Evolutionary conservation across 257 asterid species (phyloP).

Genomic region (Solanum chmielewskii): DNA sequence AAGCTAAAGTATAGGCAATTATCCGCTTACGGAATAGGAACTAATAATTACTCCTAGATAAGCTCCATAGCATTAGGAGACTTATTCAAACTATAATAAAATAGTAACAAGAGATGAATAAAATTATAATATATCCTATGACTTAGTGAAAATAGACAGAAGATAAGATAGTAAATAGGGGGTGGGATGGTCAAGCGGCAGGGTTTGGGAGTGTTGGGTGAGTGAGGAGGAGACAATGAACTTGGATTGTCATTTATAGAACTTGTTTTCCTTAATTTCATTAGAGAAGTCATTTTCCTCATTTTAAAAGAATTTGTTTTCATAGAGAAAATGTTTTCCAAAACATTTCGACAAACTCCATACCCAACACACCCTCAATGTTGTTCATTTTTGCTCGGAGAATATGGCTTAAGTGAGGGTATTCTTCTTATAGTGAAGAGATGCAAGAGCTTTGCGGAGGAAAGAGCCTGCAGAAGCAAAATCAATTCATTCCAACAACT

Average conservation of each 20-base stretch:
- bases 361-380: neutral
- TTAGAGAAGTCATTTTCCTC: neutral
- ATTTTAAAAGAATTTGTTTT: neutral
- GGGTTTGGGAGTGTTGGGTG: neutral
- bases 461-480: slow-evolving; percentile 26
- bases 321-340: neutral
- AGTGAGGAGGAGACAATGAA: neutral
- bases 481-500: slow-evolving; percentile 36
- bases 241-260: neutral
- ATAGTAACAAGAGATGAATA: neutral
- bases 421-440: slow-evolving; percentile 43
- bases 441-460: slow-evolving; percentile 12
- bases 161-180: neutral
- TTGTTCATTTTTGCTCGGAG: neutral
- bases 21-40: neutral
- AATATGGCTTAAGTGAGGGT: neutral
- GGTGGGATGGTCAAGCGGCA: neutral
- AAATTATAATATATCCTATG: neutral
- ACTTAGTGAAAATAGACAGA: neutral
- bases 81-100: neutral
- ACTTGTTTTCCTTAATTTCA: neutral
- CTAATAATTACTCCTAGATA: neutral
- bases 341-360: neutral
- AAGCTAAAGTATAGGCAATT: neutral
- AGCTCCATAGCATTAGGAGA: neutral